Conservation (phyloP, 148 eudicot species). For the Salicornia ramosissima region DNA sequence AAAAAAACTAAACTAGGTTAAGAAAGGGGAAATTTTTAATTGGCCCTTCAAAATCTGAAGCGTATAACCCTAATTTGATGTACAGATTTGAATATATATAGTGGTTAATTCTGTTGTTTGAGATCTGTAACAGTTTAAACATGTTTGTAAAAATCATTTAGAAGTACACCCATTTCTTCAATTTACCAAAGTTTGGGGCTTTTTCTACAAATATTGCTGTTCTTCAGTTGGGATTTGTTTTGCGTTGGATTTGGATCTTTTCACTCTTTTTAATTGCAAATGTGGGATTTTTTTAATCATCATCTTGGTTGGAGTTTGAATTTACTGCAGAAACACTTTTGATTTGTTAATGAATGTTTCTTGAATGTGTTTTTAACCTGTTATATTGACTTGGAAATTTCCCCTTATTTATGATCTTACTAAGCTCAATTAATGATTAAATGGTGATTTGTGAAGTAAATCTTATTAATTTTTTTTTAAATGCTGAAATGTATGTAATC, state of each 20-base stretch:
- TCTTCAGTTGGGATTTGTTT: neutral
- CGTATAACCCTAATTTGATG: neutral
- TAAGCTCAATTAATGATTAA: too few relatives aligned
- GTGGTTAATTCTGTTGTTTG: neutral
- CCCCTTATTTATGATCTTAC: too few relatives aligned
- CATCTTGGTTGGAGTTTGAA: neutral
- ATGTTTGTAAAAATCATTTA: neutral
- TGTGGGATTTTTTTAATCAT: too few relatives aligned
- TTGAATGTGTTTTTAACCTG: too few relatives aligned
- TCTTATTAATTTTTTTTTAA: too few relatives aligned
- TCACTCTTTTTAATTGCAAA: neutral
- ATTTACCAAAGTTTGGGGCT: neutral
- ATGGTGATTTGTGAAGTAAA: too few relatives aligned
- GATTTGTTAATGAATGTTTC: neutral
- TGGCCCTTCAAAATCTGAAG: neutral
- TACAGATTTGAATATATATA: neutral
- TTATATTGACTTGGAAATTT: too few relatives aligned
- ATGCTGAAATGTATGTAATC: neutral
- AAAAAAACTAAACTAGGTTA: neutral
- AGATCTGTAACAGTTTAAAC: neutral
- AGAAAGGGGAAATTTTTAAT: neutral
- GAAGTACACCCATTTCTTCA: neutral
- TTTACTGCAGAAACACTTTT: neutral
- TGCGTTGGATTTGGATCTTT: slow-evolving; percentile 16
- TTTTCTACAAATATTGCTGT: neutral